Evolutionary conservation across 139 green algal species (phyloP).

Genomic region (Chlorella ohadii): DNA sequence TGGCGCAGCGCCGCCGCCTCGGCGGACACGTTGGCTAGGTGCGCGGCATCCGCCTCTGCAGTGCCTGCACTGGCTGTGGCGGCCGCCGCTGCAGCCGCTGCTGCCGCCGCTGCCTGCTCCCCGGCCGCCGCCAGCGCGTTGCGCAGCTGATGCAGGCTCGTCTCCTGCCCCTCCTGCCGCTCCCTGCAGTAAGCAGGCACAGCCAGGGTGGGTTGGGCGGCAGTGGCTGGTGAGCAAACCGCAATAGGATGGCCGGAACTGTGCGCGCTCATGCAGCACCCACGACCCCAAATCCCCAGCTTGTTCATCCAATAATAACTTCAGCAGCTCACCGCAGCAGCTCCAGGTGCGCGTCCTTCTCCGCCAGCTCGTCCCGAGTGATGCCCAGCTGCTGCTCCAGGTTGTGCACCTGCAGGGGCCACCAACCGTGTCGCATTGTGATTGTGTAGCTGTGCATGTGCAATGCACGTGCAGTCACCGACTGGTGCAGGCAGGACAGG

Average conservation of each 20-base stretch:
- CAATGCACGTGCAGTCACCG: no score
- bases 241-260: no score
- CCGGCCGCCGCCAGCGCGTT: constrained; percentile 4
- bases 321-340: not conserved
- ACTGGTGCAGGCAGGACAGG: no score
- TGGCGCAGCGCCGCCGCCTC: not conserved
- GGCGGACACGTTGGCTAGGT: not conserved
- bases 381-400: constrained; percentile 27
- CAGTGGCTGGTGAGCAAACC: not conserved
- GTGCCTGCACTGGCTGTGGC: not conserved
- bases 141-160: constrained; percentile 1
- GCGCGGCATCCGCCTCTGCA: not conserved
- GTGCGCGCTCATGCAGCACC: no score
- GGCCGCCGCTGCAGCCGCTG: not conserved
- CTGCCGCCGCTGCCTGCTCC: not conserved
- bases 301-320: no score
- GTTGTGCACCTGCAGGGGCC: not conserved
- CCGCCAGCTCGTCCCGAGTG: constrained; percentile 12
- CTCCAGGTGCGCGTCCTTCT: constrained; percentile 30
- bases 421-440: not conserved
- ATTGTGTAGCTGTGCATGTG: no score
- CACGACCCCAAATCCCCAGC: no score
- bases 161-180: constrained; percentile 14
- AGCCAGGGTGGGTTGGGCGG: not conserved
- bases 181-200: not conserved